phyloP scores from a whole-genome alignment of 257 asterid species.

The Scutellaria minor region DNA sequence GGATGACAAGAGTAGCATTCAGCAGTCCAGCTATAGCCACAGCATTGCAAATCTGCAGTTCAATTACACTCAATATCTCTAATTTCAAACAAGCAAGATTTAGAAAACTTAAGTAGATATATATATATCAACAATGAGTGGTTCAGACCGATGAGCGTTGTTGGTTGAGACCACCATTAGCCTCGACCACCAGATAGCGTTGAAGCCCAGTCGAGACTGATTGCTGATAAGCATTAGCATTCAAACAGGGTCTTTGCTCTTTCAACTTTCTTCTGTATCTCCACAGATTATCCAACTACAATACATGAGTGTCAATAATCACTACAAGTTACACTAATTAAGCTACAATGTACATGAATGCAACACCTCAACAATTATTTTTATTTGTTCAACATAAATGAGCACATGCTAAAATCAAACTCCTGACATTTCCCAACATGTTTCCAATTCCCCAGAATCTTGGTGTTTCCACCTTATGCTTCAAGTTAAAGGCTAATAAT shows the following conservation, averaged over 20 bases:
- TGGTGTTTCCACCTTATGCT: slow-evolving; percentile 17
- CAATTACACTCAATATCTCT: slow-evolving; percentile 4
- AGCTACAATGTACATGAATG: slow-evolving; percentile 7
- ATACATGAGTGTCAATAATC: slow-evolving; percentile 22
- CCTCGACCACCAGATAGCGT: slow-evolving; percentile 69
- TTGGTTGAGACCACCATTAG: slow-evolving; percentile 94
- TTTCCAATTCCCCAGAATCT: slow-evolving; percentile 18
- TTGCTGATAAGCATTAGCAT: slow-evolving; percentile 43
- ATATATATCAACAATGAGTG: neutral
- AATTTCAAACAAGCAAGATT: neutral
- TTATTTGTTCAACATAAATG: slow-evolving; percentile 22
- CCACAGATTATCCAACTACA: slow-evolving; percentile 78
- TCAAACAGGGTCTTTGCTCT: slow-evolving; percentile 61
- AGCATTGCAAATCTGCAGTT: slow-evolving; percentile 82
- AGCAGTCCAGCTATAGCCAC: slow-evolving; percentile 86
- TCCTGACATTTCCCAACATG: slow-evolving; percentile 19
- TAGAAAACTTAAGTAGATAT: neutral
- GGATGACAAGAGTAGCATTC: slow-evolving; percentile 82
- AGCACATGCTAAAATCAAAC: slow-evolving; percentile 6
- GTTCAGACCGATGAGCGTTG: slow-evolving; percentile 83
- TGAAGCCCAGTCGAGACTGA: slow-evolving; percentile 48
- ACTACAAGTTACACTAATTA: slow-evolving; percentile 15
- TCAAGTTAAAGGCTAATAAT: slow-evolving; percentile 3
- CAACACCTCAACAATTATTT: neutral
- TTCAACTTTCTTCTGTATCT: slow-evolving; percentile 75